Evolutionary conservation across 345 rosid genomes (phyloP).

Genomic region (Gossypium anomalum): DNA sequence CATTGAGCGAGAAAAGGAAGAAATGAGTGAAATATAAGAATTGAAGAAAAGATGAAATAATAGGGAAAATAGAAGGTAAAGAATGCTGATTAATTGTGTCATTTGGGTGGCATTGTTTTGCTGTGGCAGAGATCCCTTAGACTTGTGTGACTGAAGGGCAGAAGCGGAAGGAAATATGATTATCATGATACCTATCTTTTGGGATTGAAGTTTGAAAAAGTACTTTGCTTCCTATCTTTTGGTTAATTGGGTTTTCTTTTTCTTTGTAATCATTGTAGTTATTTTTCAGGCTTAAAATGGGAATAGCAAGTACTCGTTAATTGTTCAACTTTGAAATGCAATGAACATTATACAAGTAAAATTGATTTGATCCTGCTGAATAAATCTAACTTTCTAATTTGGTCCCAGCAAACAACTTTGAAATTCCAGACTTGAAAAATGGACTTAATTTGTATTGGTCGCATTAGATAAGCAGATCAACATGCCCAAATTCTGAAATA

Average conservation of each 20-base stretch:
- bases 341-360: not conserved
- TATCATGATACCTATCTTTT: not conserved
- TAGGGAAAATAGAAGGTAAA: not conserved
- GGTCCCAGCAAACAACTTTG: not conserved
- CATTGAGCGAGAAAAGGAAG: not conserved
- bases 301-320: not conserved
- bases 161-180: not conserved
- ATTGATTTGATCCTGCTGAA: not conserved
- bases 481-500: not conserved
- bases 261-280: not conserved
- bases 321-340: not conserved
- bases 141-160: too few species aligned
- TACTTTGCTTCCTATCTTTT: not conserved
- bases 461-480: slow-evolving; percentile 6
- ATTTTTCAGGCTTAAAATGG: not conserved
- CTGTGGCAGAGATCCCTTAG: not conserved
- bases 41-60: not conserved
- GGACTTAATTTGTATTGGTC: not conserved
- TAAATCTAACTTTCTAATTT: not conserved
- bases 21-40: not conserved
- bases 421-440: not conserved
- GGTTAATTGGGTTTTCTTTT: not conserved
- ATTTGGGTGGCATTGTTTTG: not conserved
- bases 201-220: not conserved
- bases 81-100: not conserved